phyloP scores from a whole-genome alignment of 768 basidiomycete genomes.

The Tylopilus vinaceipallidus region DNA sequence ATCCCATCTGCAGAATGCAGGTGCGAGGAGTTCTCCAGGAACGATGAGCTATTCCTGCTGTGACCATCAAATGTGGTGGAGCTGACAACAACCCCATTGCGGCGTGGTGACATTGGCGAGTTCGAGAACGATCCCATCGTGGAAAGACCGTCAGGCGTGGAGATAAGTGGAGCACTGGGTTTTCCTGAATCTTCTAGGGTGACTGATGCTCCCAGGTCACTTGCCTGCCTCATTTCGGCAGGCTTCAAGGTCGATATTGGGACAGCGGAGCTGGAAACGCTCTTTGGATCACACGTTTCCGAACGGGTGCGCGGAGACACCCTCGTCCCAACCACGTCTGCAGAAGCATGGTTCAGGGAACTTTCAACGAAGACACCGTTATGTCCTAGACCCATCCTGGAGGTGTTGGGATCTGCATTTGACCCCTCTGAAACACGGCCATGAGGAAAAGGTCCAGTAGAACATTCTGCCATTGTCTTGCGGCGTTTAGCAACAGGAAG shows the following conservation, averaged over 20 bases:
- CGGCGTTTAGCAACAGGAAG: constrained; percentile 3
- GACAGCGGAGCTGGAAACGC: constrained; percentile 12
- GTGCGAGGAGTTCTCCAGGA: background rate
- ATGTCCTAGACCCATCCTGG: constrained; percentile 3
- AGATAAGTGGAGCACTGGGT: background rate
- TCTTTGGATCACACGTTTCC: background rate
- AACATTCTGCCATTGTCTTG: background rate
- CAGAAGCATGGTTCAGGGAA: background rate
- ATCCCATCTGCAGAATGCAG: background rate
- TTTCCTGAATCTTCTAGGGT: background rate
- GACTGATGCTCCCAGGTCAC: constrained; percentile 3
- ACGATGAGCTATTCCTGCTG: background rate
- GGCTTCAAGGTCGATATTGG: background rate
- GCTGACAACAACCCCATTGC: background rate
- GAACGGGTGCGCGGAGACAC: background rate
- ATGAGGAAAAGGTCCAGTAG: background rate
- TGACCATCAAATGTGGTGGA: constrained; percentile 13
- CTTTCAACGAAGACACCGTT: background rate
- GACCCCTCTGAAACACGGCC: background rate
- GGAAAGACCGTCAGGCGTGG: background rate
- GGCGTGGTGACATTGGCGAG: background rate
- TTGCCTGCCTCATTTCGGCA: background rate
- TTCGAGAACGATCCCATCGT: background rate
- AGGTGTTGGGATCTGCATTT: background rate
- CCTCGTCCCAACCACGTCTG: background rate